A percentile compares a stretch with the other conserved stretches of the same genome.
These are phyloP conservation scores for Immersiella caudata DNA, from an alignment of 495 filamentous ascomycete genomes.

Conservation along the genomic window DNA sequence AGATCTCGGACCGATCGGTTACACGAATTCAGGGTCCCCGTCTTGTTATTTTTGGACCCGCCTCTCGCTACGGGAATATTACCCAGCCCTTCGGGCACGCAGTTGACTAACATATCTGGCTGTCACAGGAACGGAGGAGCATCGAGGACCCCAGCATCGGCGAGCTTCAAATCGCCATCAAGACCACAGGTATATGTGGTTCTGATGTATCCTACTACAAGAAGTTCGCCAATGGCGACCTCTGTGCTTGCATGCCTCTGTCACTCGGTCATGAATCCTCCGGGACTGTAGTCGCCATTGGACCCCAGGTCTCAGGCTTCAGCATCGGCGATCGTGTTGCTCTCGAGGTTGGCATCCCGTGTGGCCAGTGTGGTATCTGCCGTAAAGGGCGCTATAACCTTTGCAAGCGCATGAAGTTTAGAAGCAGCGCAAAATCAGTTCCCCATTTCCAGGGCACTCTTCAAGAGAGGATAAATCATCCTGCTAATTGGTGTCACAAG, in stretches of 20 bases:
- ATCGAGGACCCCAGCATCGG: slow-evolving; percentile 51
- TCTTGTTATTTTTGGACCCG: slow-evolving; percentile 27
- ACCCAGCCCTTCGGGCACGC: slow-evolving; percentile 21
- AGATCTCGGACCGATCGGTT: slow-evolving; percentile 32
- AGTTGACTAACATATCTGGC: slow-evolving; percentile 19
- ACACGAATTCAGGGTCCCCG: slow-evolving; percentile 28
- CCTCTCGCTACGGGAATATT: slow-evolving; percentile 24
- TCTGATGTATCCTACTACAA: slow-evolving; percentile 86
- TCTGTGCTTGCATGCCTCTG: slow-evolving; percentile 71
- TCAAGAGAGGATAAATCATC: slow-evolving; percentile 87
- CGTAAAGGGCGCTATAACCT: slow-evolving; percentile 83
- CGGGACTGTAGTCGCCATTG: slow-evolving; percentile 67
- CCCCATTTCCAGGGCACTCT: slow-evolving; percentile 91
- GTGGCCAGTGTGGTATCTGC: slow-evolving; percentile 73
- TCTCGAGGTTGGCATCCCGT: slow-evolving; percentile 83
- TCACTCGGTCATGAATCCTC: slow-evolving; percentile 81
- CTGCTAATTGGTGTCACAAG: slow-evolving; percentile 75
- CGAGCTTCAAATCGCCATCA: slow-evolving; percentile 74
- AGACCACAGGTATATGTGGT: slow-evolving; percentile 78
- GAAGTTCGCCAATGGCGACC: slow-evolving; percentile 81
- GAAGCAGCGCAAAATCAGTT: slow-evolving; percentile 78
- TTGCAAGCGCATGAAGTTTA: slow-evolving; percentile 79
- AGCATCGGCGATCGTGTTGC: slow-evolving; percentile 79
- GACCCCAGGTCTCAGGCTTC: slow-evolving; percentile 56
- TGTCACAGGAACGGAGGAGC: slow-evolving; percentile 47